Evolutionary conservation across 1,284 basidiomycete species (phyloP), one percentile per base, ranked within the genome.

Genomic region (Bjerkandera adusta): DNA sequence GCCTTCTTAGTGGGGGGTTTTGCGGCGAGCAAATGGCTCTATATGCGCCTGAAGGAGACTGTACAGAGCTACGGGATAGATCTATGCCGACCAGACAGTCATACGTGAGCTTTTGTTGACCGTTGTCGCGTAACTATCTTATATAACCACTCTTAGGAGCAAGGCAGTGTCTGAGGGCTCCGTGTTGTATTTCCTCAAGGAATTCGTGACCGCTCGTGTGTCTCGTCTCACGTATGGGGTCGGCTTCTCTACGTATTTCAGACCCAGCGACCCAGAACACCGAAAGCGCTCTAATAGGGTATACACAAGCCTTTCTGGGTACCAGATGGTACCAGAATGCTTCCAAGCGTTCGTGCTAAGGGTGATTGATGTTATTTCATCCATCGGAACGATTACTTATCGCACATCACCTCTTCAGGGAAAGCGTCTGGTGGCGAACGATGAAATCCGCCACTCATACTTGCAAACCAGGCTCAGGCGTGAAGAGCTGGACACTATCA

Each of bases 31-130:
- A 63, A 69, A 24, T 72, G 63, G 62, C 57, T 71, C 5, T 68
- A 63, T 36, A 49, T 50, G 2, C 54, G 40, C 24, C 43, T 71
- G 6, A 57, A 64, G 34, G 47, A 46, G 0, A 50, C 58, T 12
- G 52, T 72, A 10, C 43, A 43, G 5, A 43, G 59, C 29, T 8
- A 68, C 56, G 60, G 60, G 1, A 41, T 75, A 34, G 52, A 52
- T 1, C 60, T 78, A 27, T 64, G 63, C 49, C 67, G 75, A 1
- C 75, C 74, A 12, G 73, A 77, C 38, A 68, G 61, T 22, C 68
- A 75, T 49, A 68, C 70, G 75, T 76, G 40, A 15, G 25, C 11
- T 18, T 1, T n/a, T n/a, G n/a, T n/a, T n/a, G n/a, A 38, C 11
- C 18, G 13, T n/a, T n/a, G n/a, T n/a, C n/a, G n/a, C n/a, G n/a